phyloP scores from a whole-genome alignment of 257 asterid genomes.

The Capsicum rhomboideum region DNA sequence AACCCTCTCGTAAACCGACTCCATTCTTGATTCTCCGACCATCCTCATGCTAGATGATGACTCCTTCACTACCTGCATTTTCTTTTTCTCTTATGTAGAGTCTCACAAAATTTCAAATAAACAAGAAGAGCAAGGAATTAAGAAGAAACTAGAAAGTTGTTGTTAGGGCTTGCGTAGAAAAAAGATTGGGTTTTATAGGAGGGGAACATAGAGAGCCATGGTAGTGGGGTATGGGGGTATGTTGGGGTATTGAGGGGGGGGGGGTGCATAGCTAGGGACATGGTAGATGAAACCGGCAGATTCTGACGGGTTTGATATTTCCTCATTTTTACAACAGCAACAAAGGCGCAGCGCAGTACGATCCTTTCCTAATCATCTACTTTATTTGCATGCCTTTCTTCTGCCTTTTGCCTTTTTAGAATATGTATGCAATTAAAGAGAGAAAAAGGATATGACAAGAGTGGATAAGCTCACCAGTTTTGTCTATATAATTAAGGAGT shows the following conservation, averaged over 20 bases:
- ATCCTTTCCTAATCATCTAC: background rate
- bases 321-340: slow-evolving; percentile 2
- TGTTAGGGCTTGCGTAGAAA: background rate
- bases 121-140: no score
- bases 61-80: slow-evolving; percentile 52
- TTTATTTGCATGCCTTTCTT: slow-evolving; percentile 4
- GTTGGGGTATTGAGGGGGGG: background rate
- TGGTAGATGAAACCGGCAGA: slow-evolving; percentile 11
- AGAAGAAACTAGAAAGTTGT: background rate
- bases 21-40: slow-evolving; percentile 17
- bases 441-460: background rate
- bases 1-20: slow-evolving; percentile 47
- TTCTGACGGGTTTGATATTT: slow-evolving; percentile 21
- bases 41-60: slow-evolving; percentile 10
- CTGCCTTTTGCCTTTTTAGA: background rate
- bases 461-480: background rate
- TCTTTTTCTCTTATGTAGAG: background rate
- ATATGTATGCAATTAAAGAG: background rate
- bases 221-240: background rate
- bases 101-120: background rate
- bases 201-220: background rate
- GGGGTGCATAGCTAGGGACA: background rate
- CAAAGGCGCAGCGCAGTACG: background rate
- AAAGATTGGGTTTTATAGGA: background rate
- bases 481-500: background rate